Evolutionary conservation across 2,329 filamentous ascomycete genomes (phyloP).

Genomic region (Calonectria henricotiae): DNA sequence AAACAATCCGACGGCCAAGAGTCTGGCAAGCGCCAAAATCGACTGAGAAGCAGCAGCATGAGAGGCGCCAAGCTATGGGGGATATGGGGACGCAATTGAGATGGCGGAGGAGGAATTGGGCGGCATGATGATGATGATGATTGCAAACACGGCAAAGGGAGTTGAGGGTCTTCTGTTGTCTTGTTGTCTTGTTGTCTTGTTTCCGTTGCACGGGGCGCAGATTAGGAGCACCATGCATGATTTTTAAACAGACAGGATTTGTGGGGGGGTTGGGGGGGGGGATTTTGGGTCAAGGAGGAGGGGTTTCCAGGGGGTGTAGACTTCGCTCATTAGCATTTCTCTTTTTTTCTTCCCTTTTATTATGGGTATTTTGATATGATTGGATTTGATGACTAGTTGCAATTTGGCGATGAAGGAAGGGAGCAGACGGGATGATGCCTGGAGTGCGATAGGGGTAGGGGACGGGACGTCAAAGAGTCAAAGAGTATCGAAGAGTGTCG

Average conservation of each 20-base stretch:
- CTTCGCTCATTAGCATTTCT: constrained; percentile 27
- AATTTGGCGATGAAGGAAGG: constrained; percentile 3
- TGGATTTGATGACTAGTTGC: constrained; percentile 18
- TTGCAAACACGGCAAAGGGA: constrained; percentile 30
- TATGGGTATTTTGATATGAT: constrained; percentile 33
- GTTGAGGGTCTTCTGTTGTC: constrained; percentile 38
- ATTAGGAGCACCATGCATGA: constrained; percentile 29
- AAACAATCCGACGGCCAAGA: constrained; percentile 77
- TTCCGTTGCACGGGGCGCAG: constrained; percentile 37
- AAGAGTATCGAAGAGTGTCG: not conserved
- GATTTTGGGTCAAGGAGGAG: not conserved
- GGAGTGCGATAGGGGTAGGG: not conserved
- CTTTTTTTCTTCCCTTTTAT: not conserved
- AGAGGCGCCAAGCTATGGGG: not conserved
- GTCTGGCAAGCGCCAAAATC: constrained; percentile 81
- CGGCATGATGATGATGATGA: constrained; percentile 25
- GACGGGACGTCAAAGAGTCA: not conserved
- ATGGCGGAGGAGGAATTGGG: not conserved
- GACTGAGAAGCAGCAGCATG: constrained; percentile 67
- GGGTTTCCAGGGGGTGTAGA: constrained; percentile 25
- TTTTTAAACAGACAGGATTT: constrained; percentile 29
- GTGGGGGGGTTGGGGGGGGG: constrained; percentile 25
- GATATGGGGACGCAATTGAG: constrained; percentile 2
- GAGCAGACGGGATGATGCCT: not conserved
- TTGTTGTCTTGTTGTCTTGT: constrained; percentile 38